Conservation (phyloP, 257 asterid species). For the Gardenia jasminoides region DNA sequence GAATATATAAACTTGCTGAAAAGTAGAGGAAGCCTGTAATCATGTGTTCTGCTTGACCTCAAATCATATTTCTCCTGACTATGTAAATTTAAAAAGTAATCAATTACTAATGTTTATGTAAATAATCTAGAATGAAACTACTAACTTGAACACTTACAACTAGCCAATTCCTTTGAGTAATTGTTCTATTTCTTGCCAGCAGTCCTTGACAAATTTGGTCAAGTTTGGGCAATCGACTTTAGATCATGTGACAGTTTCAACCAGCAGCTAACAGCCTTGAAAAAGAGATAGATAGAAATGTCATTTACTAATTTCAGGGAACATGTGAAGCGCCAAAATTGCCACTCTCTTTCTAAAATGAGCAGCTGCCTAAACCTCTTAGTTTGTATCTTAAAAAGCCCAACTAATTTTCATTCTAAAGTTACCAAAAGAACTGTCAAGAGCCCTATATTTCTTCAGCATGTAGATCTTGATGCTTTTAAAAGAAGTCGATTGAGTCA, state of each 20-base stretch:
- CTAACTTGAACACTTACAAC: background rate
- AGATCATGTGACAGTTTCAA: background rate
- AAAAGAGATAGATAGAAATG: background rate
- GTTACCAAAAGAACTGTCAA: background rate
- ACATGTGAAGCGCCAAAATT: background rate
- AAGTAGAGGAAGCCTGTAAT: background rate
- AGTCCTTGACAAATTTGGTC: background rate
- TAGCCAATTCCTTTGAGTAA: background rate
- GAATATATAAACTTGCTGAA: background rate
- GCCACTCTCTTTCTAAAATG: background rate
- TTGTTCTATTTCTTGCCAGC: background rate
- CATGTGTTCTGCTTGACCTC: background rate
- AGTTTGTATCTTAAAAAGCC: background rate
- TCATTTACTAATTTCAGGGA: too few relatives aligned
- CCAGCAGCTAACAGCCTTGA: background rate
- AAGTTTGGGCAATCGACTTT: background rate
- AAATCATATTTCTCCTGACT: background rate
- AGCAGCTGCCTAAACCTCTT: background rate
- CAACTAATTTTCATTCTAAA: background rate
- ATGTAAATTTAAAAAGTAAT: too few relatives aligned
- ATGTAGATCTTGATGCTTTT: background rate
- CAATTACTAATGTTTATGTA: background rate
- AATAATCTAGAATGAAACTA: too few relatives aligned
- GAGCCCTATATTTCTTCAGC: background rate
- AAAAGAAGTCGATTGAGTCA: background rate